phyloP scores from a whole-genome alignment of 2,329 filamentous ascomycete species.

The Cladophialophora exuberans region DNA sequence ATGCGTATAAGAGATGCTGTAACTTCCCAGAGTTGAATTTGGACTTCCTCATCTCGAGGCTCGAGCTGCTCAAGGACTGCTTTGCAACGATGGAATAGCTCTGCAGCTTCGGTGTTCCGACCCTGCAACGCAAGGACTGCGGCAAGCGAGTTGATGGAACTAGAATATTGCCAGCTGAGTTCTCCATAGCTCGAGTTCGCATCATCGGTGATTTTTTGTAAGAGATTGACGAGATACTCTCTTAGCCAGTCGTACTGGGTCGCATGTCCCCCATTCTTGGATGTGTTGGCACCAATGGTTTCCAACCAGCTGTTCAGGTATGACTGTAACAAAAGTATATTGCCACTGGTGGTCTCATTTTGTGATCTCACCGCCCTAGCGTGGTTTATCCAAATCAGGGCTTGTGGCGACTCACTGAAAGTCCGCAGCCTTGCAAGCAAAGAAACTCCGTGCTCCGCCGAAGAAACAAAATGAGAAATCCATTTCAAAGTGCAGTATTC shows the following conservation, averaged over 20 bases:
- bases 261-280: not conserved
- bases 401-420: not conserved
- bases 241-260: not conserved
- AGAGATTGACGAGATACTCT: not conserved
- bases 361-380: not conserved
- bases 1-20: not conserved
- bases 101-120: not conserved
- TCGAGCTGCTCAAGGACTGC: not conserved
- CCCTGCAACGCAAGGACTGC: not conserved
- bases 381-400: not conserved
- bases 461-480: not conserved
- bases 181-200: not conserved
- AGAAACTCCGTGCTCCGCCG: not conserved
- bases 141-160: not conserved
- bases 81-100: not conserved
- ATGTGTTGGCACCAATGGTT: not conserved
- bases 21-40: not conserved
- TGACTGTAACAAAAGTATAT: not conserved
- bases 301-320: not conserved
- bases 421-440: not conserved
- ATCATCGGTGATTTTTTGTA: not conserved
- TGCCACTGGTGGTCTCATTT: not conserved
- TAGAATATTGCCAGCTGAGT: not conserved
- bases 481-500: constrained; percentile 1
- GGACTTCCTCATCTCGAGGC: not conserved